Evolutionary conservation across 2,329 filamentous ascomycete genomes (phyloP).

Genomic region (Metarhizium sp.): DNA sequence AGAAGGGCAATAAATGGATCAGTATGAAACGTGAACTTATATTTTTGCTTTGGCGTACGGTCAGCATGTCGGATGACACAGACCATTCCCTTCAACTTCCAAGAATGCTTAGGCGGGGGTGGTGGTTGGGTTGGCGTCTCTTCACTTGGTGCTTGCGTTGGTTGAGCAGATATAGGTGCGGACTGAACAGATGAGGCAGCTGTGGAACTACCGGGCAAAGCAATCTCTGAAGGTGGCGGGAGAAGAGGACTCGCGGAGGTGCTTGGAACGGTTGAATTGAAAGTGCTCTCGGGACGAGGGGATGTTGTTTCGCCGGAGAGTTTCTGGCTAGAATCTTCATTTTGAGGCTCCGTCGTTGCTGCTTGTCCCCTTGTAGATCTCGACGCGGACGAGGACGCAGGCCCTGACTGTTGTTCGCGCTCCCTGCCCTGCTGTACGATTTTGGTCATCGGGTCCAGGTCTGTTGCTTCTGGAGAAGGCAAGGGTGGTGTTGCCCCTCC

Average conservation of each 20-base stretch:
- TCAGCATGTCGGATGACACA: conserved; percentile 95
- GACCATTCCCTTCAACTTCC: conserved; percentile 97
- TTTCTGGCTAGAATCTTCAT: conserved; percentile 14
- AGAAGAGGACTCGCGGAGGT: conserved; percentile 24
- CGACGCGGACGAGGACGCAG: conserved; percentile 11
- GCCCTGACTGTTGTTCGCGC: conserved; percentile 22
- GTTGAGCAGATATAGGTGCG: conserved; percentile 15
- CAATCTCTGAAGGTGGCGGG: conserved; percentile 22
- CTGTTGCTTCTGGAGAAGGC: conserved; percentile 37
- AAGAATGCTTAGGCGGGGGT: conserved; percentile 77
- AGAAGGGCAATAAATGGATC: conserved; percentile 91
- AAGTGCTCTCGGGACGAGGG: conserved; percentile 21
- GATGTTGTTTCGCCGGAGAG: conserved; percentile 19
- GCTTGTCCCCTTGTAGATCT: conserved; percentile 18
- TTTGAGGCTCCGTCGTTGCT: conserved; percentile 15
- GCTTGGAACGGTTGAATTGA: conserved; percentile 25
- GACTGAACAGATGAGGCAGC: conserved; percentile 28
- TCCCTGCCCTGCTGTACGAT: conserved; percentile 26
- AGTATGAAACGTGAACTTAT: conserved; percentile 98
- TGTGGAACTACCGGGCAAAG: conserved; percentile 19
- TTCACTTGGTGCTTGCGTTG: conserved; percentile 17
- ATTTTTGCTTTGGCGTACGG: conserved; percentile 96
- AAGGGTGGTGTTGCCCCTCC: conserved; percentile 49
- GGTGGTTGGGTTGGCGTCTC: conserved; percentile 52
- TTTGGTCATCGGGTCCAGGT: conserved; percentile 31